These are phyloP conservation scores for Rosa multiflora DNA, from an alignment of 306 rosid genomes.

Conservation along the genomic window DNA sequence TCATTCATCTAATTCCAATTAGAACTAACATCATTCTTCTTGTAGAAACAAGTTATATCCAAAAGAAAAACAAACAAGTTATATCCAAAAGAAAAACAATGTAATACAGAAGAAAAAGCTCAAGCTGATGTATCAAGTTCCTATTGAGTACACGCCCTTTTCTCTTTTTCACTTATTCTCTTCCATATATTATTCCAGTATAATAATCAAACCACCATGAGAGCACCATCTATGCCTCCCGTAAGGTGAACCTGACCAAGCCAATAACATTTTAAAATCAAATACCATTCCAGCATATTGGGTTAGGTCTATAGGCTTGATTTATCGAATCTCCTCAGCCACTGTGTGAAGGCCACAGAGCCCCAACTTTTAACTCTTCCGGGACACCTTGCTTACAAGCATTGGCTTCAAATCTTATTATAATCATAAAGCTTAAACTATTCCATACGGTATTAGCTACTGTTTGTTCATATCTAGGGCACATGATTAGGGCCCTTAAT, in stretches of 20 bases:
- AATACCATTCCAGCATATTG: slow-evolving; percentile 20
- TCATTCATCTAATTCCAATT: background rate
- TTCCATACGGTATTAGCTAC: background rate
- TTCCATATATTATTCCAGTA: background rate
- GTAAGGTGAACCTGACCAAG: slow-evolving; percentile 3
- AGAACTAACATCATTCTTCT: too few relatives aligned
- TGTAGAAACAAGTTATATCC: background rate
- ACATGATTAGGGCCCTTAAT: slow-evolving; percentile 9
- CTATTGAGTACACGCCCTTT: background rate
- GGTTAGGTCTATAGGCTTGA: slow-evolving; percentile 57
- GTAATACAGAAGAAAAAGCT: background rate
- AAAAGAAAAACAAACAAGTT: background rate
- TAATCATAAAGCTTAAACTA: background rate
- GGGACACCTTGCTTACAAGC: slow-evolving; percentile 34
- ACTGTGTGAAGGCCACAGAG: slow-evolving; percentile 32
- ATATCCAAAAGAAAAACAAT: background rate
- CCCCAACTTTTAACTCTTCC: slow-evolving; percentile 17
- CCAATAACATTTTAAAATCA: background rate
- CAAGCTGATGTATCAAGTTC: slow-evolving; percentile 17
- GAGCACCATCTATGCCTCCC: slow-evolving; percentile 4
- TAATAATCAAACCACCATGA: background rate
- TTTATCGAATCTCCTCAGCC: slow-evolving; percentile 39
- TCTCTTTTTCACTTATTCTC: slow-evolving; percentile 16
- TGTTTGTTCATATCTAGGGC: slow-evolving; percentile 9
- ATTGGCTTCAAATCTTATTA: slow-evolving; percentile 29